Percentiles rank a stretch among this genome's conserved stretches.
Conservation (phyloP, 2,329 filamentous ascomycete genomes). For the Fusarium zealandicum region DNA sequence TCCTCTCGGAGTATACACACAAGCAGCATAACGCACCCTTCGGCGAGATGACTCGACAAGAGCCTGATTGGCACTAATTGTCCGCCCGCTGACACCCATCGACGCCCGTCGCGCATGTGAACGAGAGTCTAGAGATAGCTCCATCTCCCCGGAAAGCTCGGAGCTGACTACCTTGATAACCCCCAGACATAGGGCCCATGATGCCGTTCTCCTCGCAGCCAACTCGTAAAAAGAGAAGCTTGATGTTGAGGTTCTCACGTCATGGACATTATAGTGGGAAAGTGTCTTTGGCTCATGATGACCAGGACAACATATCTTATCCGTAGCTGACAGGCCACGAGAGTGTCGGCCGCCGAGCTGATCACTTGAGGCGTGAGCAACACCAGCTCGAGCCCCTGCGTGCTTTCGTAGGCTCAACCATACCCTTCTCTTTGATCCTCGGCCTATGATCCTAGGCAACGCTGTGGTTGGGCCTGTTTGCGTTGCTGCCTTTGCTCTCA, state of each 20-base stretch:
- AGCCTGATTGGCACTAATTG: conserved; percentile 6
- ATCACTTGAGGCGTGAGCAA: not conserved
- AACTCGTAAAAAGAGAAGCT: not conserved
- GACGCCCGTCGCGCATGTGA: conserved; percentile 5
- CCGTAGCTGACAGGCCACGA: not conserved
- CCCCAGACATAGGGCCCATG: conserved; percentile 5
- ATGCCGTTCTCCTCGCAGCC: not conserved
- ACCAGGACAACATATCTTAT: not conserved
- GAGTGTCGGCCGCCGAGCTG: conserved; percentile 8
- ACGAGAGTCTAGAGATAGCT: conserved; percentile 10
- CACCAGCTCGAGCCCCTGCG: not conserved
- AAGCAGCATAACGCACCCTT: not conserved
- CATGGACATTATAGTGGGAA: conserved; percentile 15
- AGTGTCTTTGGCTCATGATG: conserved; percentile 1
- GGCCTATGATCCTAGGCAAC: not conserved
- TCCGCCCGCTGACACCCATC: conserved; percentile 7
- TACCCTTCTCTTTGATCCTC: not conserved
- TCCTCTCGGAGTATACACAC: no score
- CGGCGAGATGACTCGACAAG: not conserved
- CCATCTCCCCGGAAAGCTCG: conserved; percentile 29
- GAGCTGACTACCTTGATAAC: conserved; percentile 26
- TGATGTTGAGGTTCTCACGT: conserved; percentile 4
- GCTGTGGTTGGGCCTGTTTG: no score
- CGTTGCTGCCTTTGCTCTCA: no score
- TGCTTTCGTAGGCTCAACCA: not conserved